Conservation (phyloP, 805 yeast species). For the Grigorovia transvaalensis region DNA sequence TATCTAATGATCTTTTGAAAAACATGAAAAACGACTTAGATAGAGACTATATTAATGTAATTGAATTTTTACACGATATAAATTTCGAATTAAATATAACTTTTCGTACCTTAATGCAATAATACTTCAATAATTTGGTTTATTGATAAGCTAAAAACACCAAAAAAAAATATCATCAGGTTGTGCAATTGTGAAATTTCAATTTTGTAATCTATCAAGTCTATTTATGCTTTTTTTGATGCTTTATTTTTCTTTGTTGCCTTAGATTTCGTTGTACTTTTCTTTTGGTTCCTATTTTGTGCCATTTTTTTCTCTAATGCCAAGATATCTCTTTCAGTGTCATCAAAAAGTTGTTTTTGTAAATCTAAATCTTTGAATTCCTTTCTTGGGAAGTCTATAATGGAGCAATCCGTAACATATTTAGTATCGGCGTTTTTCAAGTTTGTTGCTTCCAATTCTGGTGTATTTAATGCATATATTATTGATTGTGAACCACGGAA, state of each 20-base stretch:
- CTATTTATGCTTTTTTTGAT: background rate
- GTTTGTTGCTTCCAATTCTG: slow-evolving; percentile 48
- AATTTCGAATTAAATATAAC: background rate
- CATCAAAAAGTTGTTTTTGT: slow-evolving; percentile 49
- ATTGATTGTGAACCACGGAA: slow-evolving; percentile 72
- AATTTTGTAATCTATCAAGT: too few relatives aligned
- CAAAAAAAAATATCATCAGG: too few relatives aligned
- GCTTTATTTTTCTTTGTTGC: background rate
- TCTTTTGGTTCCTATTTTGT: slow-evolving; percentile 33
- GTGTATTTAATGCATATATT: slow-evolving; percentile 58
- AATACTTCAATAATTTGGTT: background rate
- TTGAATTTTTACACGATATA: too few relatives aligned
- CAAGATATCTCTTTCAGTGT: slow-evolving; percentile 48
- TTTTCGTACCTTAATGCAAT: background rate
- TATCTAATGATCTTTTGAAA: background rate
- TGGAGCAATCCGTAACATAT: slow-evolving; percentile 61
- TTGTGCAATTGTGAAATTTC: too few relatives aligned
- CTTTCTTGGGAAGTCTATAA: slow-evolving; percentile 42
- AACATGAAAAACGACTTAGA: background rate
- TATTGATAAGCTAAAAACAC: too few relatives aligned
- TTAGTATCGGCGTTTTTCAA: slow-evolving; percentile 44
- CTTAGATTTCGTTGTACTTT: slow-evolving; percentile 28
- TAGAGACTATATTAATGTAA: background rate
- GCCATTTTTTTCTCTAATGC: slow-evolving; percentile 65
- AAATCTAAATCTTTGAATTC: slow-evolving; percentile 56